Evolutionary conservation across 2,329 filamentous ascomycete species (phyloP).

Genomic region (Alternaria gaisen): DNA sequence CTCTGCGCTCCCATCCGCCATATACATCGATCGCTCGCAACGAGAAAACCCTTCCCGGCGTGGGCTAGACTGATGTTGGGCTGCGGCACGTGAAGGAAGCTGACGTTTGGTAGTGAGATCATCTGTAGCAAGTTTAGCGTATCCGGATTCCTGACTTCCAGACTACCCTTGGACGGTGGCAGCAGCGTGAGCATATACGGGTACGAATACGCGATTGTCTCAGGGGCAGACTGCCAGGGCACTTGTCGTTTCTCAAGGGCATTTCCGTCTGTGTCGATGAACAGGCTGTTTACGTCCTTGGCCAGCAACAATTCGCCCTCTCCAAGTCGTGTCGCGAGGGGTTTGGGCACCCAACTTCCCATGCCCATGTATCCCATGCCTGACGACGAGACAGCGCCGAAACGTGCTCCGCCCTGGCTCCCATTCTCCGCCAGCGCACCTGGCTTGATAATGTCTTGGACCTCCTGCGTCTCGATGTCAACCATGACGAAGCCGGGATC

Average conservation of each 20-base stretch:
- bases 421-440: conserved; percentile 73
- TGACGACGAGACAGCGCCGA: conserved; percentile 82
- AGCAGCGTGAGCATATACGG: conserved; percentile 92
- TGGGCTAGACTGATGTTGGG: conserved; percentile 94
- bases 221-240: conserved; percentile 89
- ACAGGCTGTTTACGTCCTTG: conserved; percentile 96
- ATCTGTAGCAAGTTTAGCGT: conserved; percentile 90
- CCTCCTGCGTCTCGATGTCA: conserved; percentile 76
- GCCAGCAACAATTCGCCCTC: conserved; percentile 90
- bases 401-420: conserved; percentile 73
- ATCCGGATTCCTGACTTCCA: conserved; percentile 93
- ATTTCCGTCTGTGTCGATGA: conserved; percentile 85
- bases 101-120: conserved; percentile 81
- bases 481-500: conserved; percentile 91
- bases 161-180: conserved; percentile 78
- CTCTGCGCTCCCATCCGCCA: conserved; percentile 96
- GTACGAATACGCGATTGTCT: conserved; percentile 94
- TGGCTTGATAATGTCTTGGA: conserved; percentile 81
- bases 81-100: conserved; percentile 87
- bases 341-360: conserved; percentile 89
- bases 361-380: conserved; percentile 98
- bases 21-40: conserved; percentile 87
- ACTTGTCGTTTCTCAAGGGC: conserved; percentile 84
- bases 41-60: conserved; percentile 93
- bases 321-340: conserved; percentile 81